Base-by-base conservation (phyloP, 805 yeast genomes). In the Candida quercuum region DNA sequence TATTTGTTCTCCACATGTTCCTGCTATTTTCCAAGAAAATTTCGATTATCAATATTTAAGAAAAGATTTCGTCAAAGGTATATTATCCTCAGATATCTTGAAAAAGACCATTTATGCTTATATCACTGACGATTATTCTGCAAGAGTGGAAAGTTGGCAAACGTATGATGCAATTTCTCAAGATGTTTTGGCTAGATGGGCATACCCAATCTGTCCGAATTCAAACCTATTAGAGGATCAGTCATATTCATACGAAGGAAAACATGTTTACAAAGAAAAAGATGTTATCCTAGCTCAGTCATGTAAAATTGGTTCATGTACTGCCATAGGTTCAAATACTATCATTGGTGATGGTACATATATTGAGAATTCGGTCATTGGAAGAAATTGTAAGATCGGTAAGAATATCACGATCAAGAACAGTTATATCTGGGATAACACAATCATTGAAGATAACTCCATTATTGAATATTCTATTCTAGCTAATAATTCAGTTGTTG, bases 101-200 rank as follows among this genome's bases (percentile, higher is more conserved):
- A 89, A 88, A 47, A 91, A 93, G 57, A 84, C 89, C 39, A 85
- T 93, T 22, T 91, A 91, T 60, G 87, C 95, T 0, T 88, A 86
- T 54, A 76, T 89, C 32, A 74, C 93, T 15, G 78, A 75, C 36
- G 81, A 78, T 37, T 81, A 83, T 41, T 96, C 96, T 21, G 93
- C 95, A 2, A 76, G 99, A 56, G 98, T 87, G n/a, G 94, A 89
- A 55, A 83, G 91, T 56, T 82, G 93, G 81, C 86, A 86, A 55
- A 87, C 98, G 0, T 93, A 89, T 60, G 91, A 84, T 57, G 89
- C 95, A 10, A 78, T 93, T 13, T 76, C 94, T 13, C 93, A 86
- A 60, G 98, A 93, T 58, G 76, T 89, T 28, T 66, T 93, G 37
- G 87, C 88, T 17, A 78, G 98, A 56, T 93, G 95, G 86, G 74